Evolutionary conservation across 441 rosid genomes (phyloP).

Genomic region (Croton laevigatus): DNA sequence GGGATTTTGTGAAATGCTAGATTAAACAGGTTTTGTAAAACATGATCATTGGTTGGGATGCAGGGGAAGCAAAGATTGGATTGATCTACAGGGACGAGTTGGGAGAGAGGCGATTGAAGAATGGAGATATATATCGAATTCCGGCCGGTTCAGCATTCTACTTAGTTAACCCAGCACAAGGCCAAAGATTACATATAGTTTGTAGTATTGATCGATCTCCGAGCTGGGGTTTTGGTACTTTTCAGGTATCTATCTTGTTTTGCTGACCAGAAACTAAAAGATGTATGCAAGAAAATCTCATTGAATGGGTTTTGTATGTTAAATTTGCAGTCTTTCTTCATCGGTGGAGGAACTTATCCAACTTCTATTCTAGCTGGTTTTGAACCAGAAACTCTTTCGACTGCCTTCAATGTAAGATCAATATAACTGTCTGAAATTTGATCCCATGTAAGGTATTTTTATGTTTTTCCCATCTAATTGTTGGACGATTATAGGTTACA

Average conservation of each 20-base stretch:
- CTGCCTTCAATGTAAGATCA: constrained; percentile 67
- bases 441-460: too few species aligned
- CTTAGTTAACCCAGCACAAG: constrained; percentile 55
- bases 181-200: constrained; percentile 64
- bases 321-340: constrained; percentile 63
- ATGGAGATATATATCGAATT: constrained; percentile 62
- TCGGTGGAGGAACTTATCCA: constrained; percentile 71
- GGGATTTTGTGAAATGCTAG: not conserved
- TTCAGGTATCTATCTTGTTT: constrained; percentile 47
- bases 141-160: constrained; percentile 84
- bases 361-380: constrained; percentile 70
- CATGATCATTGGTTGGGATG: constrained; percentile 10
- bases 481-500: constrained; percentile 39
- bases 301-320: not conserved
- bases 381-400: constrained; percentile 51
- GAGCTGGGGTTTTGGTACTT: constrained; percentile 51
- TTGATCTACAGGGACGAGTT: constrained; percentile 48
- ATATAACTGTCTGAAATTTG: too few species aligned
- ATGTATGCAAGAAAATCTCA: not conserved
- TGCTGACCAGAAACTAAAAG: too few species aligned
- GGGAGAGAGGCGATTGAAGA: constrained; percentile 51
- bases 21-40: not conserved
- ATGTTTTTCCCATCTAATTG: too few species aligned
- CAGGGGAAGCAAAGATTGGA: constrained; percentile 88
- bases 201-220: constrained; percentile 70